Percentiles rank a stretch among this genome's conserved stretches.
These are phyloP conservation scores for Endocladia muricata DNA, from an alignment of 31 red algal genomes.

Conservation along the genomic window DNA sequence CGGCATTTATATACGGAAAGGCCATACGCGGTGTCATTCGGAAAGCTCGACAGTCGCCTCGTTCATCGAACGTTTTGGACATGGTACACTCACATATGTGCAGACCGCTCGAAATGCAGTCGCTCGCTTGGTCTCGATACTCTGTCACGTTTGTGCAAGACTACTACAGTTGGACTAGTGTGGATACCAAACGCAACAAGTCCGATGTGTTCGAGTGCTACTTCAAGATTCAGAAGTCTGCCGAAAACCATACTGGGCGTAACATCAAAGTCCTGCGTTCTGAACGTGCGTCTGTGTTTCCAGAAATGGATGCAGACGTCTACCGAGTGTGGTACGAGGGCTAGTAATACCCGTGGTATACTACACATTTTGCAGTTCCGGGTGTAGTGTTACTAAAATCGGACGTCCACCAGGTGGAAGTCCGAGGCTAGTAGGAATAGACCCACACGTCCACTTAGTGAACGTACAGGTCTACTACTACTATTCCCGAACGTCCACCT, in stretches of 20 bases:
- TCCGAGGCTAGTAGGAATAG: no score
- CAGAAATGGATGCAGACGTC: no score
- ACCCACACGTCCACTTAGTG: no score
- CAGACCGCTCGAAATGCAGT: constrained; percentile 4
- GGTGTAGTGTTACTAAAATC: no score
- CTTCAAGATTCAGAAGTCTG: background rate
- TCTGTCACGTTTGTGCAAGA: constrained; percentile 13
- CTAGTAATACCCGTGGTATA: no score
- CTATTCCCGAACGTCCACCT: no score
- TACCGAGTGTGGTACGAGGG: no score
- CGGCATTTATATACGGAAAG: background rate
- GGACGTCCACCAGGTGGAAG: no score
- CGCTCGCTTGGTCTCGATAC: background rate
- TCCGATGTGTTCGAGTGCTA: background rate
- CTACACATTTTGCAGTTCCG: no score
- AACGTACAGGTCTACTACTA: no score
- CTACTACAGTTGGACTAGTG: background rate
- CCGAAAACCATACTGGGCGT: background rate
- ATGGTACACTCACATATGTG: constrained; percentile 17
- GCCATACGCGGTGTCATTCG: background rate
- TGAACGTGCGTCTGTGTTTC: no score
- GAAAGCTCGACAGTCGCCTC: background rate
- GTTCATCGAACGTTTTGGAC: background rate
- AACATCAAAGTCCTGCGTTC: background rate
- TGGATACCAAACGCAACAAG: background rate